These are phyloP conservation scores for Aureobasidium sp. DNA, from an alignment of 2,329 filamentous ascomycete species.

Conservation along the genomic window DNA sequence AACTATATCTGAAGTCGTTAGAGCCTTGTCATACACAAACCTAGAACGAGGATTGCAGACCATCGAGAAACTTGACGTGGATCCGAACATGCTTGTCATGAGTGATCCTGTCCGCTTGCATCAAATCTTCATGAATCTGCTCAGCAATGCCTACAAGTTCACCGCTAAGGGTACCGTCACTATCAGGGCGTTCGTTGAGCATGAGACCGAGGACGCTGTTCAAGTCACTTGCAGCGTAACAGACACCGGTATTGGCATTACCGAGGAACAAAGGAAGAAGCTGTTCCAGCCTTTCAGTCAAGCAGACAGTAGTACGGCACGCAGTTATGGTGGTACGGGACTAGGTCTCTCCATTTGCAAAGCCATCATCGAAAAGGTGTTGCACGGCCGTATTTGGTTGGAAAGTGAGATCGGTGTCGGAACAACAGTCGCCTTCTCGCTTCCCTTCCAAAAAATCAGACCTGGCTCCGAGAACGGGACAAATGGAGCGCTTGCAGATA, in stretches of 20 bases:
- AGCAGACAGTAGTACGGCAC: conserved; percentile 80
- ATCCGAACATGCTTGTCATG: conserved; percentile 47
- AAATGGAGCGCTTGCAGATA: conserved; percentile 43
- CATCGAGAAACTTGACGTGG: conserved; percentile 49
- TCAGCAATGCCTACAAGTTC: conserved; percentile 91
- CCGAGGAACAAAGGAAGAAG: conserved; percentile 71
- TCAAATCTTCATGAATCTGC: conserved; percentile 64
- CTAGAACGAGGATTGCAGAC: conserved; percentile 54
- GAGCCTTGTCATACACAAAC: conserved; percentile 57
- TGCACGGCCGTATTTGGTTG: conserved; percentile 77
- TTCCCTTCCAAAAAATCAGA: conserved; percentile 78
- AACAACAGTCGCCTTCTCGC: conserved; percentile 68
- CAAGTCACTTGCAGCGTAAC: conserved; percentile 77
- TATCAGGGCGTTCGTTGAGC: conserved; percentile 66
- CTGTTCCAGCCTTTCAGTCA: conserved; percentile 91
- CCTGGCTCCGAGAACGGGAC: conserved; percentile 34
- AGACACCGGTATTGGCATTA: conserved; percentile 88
- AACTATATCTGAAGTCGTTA: conserved; percentile 58
- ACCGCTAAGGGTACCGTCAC: conserved; percentile 81
- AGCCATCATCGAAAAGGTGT: conserved; percentile 84
- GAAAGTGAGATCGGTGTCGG: conserved; percentile 68
- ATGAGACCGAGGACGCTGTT: conserved; percentile 62
- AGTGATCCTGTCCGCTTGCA: conserved; percentile 46
- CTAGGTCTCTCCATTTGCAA: conserved; percentile 92
- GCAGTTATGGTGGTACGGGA: conserved; percentile 87